These are phyloP conservation scores for Ophiostoma novo-ulmi DNA, from an alignment of 2,329 filamentous ascomycete genomes.

Conservation along the genomic window DNA sequence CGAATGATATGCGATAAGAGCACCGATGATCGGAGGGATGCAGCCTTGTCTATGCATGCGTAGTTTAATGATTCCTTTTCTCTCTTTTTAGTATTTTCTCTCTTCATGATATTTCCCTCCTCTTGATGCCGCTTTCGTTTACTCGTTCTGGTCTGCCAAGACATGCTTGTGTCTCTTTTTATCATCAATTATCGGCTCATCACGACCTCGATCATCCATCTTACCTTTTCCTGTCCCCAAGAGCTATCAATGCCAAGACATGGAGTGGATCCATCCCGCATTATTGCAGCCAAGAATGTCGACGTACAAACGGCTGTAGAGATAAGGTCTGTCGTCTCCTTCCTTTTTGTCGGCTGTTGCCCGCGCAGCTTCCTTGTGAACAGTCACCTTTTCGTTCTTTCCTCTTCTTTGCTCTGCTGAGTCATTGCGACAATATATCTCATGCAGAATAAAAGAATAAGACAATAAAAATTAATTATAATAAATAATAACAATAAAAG, in stretches of 20 bases:
- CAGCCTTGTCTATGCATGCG: background rate
- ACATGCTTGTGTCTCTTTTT: background rate
- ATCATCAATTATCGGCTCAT: too few species aligned
- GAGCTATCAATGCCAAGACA: slow-evolving; percentile 3
- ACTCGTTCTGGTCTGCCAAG: background rate
- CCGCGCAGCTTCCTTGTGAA: background rate
- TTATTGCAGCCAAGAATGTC: background rate
- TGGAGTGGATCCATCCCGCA: slow-evolving; percentile 2
- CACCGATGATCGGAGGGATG: background rate
- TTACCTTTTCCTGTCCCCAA: background rate
- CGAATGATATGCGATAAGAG: background rate
- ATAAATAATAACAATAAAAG: background rate
- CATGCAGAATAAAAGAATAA: too few species aligned
- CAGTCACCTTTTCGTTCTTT: background rate
- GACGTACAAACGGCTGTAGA: background rate
- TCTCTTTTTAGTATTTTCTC: background rate
- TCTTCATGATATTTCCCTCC: background rate
- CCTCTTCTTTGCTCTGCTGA: background rate
- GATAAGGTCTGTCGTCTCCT: slow-evolving; percentile 1
- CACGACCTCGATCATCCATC: too few species aligned
- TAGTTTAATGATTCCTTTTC: background rate
- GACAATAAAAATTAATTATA: background rate
- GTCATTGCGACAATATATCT: background rate
- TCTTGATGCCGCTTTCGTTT: background rate
- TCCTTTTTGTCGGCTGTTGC: background rate